Percentiles rank a stretch among this genome's conserved stretches.
These are phyloP conservation scores for Fomitopsis pinicola DNA, from an alignment of 1,284 basidiomycete genomes.

Conservation along the genomic window DNA sequence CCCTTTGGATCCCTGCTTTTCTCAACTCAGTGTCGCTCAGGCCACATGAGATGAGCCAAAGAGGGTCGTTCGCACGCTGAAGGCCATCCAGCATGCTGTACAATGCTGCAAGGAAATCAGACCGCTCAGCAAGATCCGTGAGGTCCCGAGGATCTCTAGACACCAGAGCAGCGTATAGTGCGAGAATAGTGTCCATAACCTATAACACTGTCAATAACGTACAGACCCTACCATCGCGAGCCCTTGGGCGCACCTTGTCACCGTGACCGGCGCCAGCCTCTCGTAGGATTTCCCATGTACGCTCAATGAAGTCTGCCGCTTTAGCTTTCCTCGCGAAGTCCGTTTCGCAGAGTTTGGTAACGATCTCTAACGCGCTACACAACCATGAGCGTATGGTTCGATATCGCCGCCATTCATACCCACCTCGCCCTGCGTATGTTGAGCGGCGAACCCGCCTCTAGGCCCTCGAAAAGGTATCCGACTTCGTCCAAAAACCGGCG, in stretches of 20 bases:
- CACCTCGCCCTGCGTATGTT: conserved; percentile 65
- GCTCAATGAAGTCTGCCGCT: conserved; percentile 62
- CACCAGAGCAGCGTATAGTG: conserved; percentile 54
- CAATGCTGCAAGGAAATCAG: conserved; percentile 38
- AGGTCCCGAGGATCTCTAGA: conserved; percentile 52
- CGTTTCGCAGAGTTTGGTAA: conserved; percentile 62
- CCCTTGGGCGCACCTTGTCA: conserved; percentile 44
- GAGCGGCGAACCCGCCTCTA: conserved; percentile 47
- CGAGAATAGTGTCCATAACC: conserved; percentile 57
- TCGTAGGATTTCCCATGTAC: conserved; percentile 61
- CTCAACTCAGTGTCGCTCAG: conserved; percentile 35
- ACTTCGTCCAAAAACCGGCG: conserved; percentile 76
- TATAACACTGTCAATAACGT: conserved; percentile 18
- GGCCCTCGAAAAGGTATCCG: conserved; percentile 76
- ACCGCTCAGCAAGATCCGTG: conserved; percentile 44
- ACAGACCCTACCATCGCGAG: not conserved
- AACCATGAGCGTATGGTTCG: not conserved
- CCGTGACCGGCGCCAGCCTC: conserved; percentile 53
- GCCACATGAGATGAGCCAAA: conserved; percentile 32
- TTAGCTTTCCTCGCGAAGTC: conserved; percentile 75
- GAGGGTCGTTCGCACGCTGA: conserved; percentile 39
- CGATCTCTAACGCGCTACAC: conserved; percentile 66
- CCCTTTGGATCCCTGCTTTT: conserved; percentile 40
- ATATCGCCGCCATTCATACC: not conserved
- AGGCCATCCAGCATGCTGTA: conserved; percentile 38